Percentiles rank a stretch among this genome's conserved stretches.
These are phyloP conservation scores for Phialophora tarda DNA, from an alignment of 2,329 filamentous ascomycete genomes.

Conservation along the genomic window DNA sequence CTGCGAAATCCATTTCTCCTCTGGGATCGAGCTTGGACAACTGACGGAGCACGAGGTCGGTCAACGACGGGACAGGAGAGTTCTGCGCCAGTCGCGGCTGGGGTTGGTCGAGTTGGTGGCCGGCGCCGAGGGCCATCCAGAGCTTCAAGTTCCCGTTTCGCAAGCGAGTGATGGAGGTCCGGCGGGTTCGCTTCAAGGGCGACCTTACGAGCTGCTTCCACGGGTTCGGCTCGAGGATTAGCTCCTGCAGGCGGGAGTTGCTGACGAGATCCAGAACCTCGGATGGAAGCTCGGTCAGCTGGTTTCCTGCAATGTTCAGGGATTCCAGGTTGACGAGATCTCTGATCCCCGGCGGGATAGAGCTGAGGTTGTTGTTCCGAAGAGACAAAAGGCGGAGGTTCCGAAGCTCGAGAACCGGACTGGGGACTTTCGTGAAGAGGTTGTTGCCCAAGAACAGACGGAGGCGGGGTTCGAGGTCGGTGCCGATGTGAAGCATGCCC, in stretches of 20 bases:
- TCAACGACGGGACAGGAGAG: slow-evolving; percentile 48
- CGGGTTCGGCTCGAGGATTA: slow-evolving; percentile 34
- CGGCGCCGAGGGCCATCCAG: neutral
- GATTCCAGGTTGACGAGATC: slow-evolving; percentile 51
- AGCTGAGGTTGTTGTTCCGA: slow-evolving; percentile 52
- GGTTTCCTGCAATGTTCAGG: slow-evolving; percentile 54
- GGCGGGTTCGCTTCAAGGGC: neutral
- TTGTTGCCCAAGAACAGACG: slow-evolving; percentile 54
- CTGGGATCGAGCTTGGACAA: slow-evolving; percentile 46
- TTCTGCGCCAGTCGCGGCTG: neutral
- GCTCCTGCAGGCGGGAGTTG: slow-evolving; percentile 23
- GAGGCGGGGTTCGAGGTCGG: slow-evolving; percentile 48
- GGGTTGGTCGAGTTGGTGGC: too few species aligned
- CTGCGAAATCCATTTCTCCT: slow-evolving; percentile 46
- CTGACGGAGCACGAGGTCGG: slow-evolving; percentile 49
- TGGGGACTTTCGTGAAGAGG: slow-evolving; percentile 45
- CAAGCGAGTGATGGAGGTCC: neutral
- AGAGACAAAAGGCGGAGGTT: slow-evolving; percentile 53
- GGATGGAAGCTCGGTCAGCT: slow-evolving; percentile 51
- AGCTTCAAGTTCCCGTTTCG: neutral
- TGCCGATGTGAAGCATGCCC: slow-evolving; percentile 37
- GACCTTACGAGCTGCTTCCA: slow-evolving; percentile 17
- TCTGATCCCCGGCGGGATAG: slow-evolving; percentile 50
- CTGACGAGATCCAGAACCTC: slow-evolving; percentile 51
- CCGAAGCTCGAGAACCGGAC: slow-evolving; percentile 51